Percentiles rank a stretch among this genome's conserved stretches.
Conservation (phyloP, 345 rosid species). For the Pugionium dolabratum region DNA sequence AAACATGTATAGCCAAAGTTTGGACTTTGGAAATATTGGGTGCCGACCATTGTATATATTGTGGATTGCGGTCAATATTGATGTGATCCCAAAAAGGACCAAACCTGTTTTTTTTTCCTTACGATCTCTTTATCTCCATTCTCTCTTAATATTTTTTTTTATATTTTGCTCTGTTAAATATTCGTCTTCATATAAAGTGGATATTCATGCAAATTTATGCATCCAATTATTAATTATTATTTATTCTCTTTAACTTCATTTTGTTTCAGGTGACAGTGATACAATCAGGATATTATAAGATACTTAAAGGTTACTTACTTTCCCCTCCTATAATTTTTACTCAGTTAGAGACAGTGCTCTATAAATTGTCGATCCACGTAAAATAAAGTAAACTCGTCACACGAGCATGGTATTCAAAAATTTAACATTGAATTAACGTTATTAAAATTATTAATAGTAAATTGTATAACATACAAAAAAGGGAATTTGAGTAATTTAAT, state of each 20-base stretch:
- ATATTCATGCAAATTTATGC: background rate
- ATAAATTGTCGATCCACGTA: background rate
- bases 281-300: slow-evolving; percentile 7
- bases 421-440: too few relatives aligned
- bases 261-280: slow-evolving; percentile 4
- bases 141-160: slow-evolving; percentile 5
- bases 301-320: slow-evolving; percentile 11
- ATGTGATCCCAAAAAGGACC: slow-evolving; percentile 29
- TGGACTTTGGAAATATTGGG: background rate
- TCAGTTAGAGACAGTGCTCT: background rate
- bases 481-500: background rate
- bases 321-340: background rate
- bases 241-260: background rate
- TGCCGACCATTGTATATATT: slow-evolving; percentile 4
- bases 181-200: background rate
- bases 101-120: slow-evolving; percentile 10
- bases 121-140: slow-evolving; percentile 20
- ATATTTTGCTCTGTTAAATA: background rate
- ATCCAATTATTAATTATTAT: background rate
- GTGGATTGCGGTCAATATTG: slow-evolving; percentile 33
- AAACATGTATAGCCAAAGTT: slow-evolving; percentile 2
- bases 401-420: too few relatives aligned
- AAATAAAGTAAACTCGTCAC: too few relatives aligned
- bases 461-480: background rate
- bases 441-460: background rate